These are phyloP conservation scores for Dendryphion nanum DNA, from an alignment of 2,329 filamentous ascomycete genomes.

Conservation along the genomic window DNA sequence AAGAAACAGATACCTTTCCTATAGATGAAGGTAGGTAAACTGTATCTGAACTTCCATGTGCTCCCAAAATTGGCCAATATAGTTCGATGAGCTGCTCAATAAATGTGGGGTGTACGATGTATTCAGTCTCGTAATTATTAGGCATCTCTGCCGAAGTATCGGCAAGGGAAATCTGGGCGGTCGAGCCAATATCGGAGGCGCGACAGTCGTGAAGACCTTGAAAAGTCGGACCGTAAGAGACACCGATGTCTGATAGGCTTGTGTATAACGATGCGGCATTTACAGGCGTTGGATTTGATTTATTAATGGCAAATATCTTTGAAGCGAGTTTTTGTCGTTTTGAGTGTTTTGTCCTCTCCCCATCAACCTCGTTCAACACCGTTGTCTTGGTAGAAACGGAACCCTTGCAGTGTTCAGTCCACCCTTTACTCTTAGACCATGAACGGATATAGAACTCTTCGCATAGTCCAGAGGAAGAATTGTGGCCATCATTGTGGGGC, in stretches of 20 bases:
- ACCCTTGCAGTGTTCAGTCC: constrained; percentile 56
- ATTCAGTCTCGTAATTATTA: constrained; percentile 21
- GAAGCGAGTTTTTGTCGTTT: constrained; percentile 6
- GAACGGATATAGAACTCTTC: constrained; percentile 54
- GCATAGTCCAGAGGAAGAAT: constrained; percentile 1
- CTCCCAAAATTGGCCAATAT: constrained; percentile 27
- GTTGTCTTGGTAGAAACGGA: constrained; percentile 40
- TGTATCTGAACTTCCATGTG: constrained; percentile 9
- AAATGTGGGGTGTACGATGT: constrained; percentile 24
- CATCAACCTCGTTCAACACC: constrained; percentile 42
- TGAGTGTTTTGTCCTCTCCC: constrained; percentile 15
- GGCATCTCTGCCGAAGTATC: constrained; percentile 26
- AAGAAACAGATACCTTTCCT: constrained; percentile 18
- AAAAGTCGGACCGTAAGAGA: constrained; percentile 53
- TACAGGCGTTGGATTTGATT: constrained; percentile 19
- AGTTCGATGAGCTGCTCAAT: constrained; percentile 26
- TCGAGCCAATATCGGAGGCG: constrained; percentile 33
- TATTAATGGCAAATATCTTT: constrained; percentile 4
- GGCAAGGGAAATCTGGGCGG: constrained; percentile 15
- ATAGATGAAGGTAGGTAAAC: constrained; percentile 25
- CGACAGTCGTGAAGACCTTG: constrained; percentile 51
- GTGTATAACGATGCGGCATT: constrained; percentile 46
- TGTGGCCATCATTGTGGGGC: constrained; percentile 1
- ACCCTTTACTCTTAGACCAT: constrained; percentile 51
- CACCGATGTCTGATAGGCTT: constrained; percentile 46